These are phyloP conservation scores for Rhododendron vialii DNA, from an alignment of 148 eudicot genomes.

Conservation along the genomic window DNA sequence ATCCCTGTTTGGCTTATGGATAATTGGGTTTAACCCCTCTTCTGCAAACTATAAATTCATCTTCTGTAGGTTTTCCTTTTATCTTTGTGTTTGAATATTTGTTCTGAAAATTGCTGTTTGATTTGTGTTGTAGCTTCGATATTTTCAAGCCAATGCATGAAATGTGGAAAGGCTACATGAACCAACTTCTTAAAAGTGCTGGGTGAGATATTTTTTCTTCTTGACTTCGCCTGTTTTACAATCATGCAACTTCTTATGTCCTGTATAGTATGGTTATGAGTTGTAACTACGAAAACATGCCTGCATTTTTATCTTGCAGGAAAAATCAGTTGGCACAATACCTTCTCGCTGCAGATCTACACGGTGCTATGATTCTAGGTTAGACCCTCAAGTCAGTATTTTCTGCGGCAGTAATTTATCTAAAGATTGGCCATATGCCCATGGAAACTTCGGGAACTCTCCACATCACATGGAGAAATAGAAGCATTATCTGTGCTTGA, in stretches of 20 bases:
- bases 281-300: background rate
- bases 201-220: constrained; percentile 42
- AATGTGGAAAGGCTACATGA: constrained; percentile 59
- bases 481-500: background rate
- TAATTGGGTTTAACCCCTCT: background rate
- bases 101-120: background rate
- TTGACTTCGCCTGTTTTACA: constrained; percentile 7
- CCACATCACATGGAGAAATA: background rate
- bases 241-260: constrained; percentile 5
- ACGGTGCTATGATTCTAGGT: constrained; percentile 85
- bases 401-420: background rate
- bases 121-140: constrained; percentile 44
- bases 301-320: constrained; percentile 33
- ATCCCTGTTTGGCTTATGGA: background rate
- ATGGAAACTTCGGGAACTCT: background rate
- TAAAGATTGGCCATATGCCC: background rate
- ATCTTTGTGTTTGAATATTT: background rate
- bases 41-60: background rate
- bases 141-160: constrained; percentile 70
- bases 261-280: background rate
- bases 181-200: constrained; percentile 47
- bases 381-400: background rate
- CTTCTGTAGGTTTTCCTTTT: background rate
- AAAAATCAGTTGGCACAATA: constrained; percentile 60
- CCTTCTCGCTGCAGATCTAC: constrained; percentile 77